Base-by-base conservation (phyloP, 1,139 yeast species). In the Kodamaea derodonti region DNA sequence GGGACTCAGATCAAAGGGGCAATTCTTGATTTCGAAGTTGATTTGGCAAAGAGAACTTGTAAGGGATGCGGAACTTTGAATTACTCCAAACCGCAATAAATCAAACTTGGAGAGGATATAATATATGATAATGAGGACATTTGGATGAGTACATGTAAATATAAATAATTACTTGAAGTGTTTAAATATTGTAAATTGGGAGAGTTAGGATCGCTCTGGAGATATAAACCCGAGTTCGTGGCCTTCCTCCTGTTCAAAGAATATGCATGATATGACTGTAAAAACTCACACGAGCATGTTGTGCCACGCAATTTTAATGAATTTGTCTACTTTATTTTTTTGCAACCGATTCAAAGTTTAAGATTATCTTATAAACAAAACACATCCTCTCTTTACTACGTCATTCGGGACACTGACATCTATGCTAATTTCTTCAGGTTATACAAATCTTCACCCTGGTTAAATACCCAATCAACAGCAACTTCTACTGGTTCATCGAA, bases 1-100 rank as follows among this genome's bases (percentile, higher is more conserved):
- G 97, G 97, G 4, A 83, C 95, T 2, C 97, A 90, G 56, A 88
- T 90, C 37, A 88, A 87, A 56, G 83, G 72, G 7, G 95, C 92
- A 1, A 87, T 90, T 38, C 55, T 80, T 32, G 72, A 68, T 11
- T 90, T 85, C 58, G 95, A 85, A 43, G 65, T 57, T 0, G 81
- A 81, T 50, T 42, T 69, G 23, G 69, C 72, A 7, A 78, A 78
- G 35, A 73, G 92, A 52, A 85, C 88, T 3, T 90, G 97, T 58
- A 53, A 65, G 33, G 60, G 72, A 13, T 90, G 97, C 57, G 90
- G 92, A 1, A 78, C 86, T 0, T 58, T 78, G 36, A 81, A 81
- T 56, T 70, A 75, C 49, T 77, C 85, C 9, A 73, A 65, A 49
- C 85, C 86, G 7, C 71, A 64, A 43, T 48, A 44, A 37, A n/a